Evolutionary conservation across 805 yeast species (phyloP).

Genomic region (Vanderwaltozyma polyspora): DNA sequence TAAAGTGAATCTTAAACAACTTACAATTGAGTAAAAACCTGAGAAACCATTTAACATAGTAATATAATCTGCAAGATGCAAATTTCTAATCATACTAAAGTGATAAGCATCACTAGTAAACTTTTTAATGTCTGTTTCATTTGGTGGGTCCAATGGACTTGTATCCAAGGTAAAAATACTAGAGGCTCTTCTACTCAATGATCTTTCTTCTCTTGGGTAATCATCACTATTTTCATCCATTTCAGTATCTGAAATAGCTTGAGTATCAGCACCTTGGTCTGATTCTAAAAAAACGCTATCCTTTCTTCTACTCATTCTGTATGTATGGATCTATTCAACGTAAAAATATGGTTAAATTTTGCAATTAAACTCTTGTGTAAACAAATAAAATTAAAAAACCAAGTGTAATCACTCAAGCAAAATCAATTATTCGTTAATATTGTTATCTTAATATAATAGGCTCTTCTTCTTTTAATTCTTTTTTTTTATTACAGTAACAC

Average conservation of each 20-base stretch:
- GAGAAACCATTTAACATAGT: conserved; percentile 89
- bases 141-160: conserved; percentile 61
- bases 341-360: no score
- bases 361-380: no score
- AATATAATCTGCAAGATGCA: conserved; percentile 93
- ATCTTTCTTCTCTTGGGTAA: not conserved
- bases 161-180: conserved; percentile 42
- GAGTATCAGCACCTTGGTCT: not conserved
- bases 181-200: conserved; percentile 37
- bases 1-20: conserved; percentile 70
- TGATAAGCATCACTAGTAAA: conserved; percentile 79
- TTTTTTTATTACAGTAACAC: no score
- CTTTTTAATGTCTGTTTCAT: conserved; percentile 61
- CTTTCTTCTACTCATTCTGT: not conserved
- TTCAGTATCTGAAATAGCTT: conserved; percentile 2
- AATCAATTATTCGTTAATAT: no score
- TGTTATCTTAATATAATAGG: no score
- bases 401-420: no score
- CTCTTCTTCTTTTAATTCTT: no score
- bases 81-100: conserved; percentile 71
- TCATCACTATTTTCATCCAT: conserved; percentile 13
- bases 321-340: no score
- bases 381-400: no score
- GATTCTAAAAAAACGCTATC: not conserved
- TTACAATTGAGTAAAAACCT: conserved; percentile 82